Evolutionary conservation across 495 filamentous ascomycete genomes (phyloP).

Genomic region (Annulohypoxylon bovei): DNA sequence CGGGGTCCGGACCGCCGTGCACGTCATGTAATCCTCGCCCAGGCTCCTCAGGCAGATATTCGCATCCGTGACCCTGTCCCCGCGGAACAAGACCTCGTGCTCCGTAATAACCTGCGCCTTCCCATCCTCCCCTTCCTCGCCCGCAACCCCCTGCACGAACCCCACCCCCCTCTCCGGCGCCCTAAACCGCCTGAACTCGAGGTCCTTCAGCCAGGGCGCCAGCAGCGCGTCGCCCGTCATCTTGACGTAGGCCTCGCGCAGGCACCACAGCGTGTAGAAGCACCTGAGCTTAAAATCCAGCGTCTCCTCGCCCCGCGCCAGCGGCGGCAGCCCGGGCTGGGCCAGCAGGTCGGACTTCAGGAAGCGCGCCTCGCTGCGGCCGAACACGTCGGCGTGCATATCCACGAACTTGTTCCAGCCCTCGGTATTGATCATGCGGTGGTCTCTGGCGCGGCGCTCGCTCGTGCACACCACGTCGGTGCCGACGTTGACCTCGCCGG

Average conservation of each 20-base stretch:
- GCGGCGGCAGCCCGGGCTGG: constrained; percentile 34
- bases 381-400: constrained; percentile 84
- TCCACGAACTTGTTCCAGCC: constrained; percentile 76
- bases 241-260: constrained; percentile 94
- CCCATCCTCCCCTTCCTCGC: constrained; percentile 27
- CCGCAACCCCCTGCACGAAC: constrained; percentile 31
- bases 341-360: constrained; percentile 49
- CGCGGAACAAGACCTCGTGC: constrained; percentile 53
- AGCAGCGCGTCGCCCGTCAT: constrained; percentile 89
- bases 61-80: constrained; percentile 52
- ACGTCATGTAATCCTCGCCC: constrained; percentile 59
- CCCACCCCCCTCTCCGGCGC: constrained; percentile 44
- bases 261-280: constrained; percentile 90
- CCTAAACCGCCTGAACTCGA: constrained; percentile 53
- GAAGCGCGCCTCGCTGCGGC: constrained; percentile 49
- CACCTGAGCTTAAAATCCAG: constrained; percentile 64
- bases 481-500: constrained; percentile 59
- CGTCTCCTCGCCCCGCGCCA: constrained; percentile 35
- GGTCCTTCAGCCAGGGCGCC: constrained; percentile 75
- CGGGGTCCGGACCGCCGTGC: constrained; percentile 56
- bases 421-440: constrained; percentile 52
- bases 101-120: constrained; percentile 39
- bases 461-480: constrained; percentile 80
- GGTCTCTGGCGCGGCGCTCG: constrained; percentile 69
- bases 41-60: constrained; percentile 55